Evolutionary conservation across 176 grass and related monocot genomes (phyloP).

Genomic region (Pontederia crassipes): DNA sequence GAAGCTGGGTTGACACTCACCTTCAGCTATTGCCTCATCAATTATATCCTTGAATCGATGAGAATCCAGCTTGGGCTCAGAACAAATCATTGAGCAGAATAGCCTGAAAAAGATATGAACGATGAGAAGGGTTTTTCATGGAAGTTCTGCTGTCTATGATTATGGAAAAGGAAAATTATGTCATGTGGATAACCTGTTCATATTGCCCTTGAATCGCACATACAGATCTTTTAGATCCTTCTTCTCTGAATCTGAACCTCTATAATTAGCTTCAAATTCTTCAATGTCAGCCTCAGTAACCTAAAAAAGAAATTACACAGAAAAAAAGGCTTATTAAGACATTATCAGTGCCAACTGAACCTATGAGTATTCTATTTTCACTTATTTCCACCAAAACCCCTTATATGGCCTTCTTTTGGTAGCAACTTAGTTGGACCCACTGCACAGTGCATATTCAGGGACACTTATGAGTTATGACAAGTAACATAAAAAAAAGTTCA

Average conservation of each 20-base stretch:
- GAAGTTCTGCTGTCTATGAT: not conserved
- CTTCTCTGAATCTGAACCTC: constrained; percentile 91
- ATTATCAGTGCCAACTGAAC: too few relatives aligned
- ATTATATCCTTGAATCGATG: constrained; percentile 94
- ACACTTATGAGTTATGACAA: not conserved
- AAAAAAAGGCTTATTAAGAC: too few relatives aligned
- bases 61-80: constrained; percentile 83
- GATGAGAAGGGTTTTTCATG: not conserved
- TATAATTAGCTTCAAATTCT: constrained; percentile 89
- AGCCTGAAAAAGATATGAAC: constrained; percentile 37
- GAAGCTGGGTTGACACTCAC: constrained; percentile 13
- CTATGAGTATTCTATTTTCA: too few relatives aligned
- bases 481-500: not conserved
- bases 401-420: too few relatives aligned
- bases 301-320: constrained; percentile 16
- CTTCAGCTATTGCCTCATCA: constrained; percentile 86
- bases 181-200: constrained; percentile 50
- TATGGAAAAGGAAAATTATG: too few relatives aligned
- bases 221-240: constrained; percentile 90
- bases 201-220: constrained; percentile 65
- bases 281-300: constrained; percentile 93
- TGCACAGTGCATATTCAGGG: too few relatives aligned
- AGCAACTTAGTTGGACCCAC: too few relatives aligned
- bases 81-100: constrained; percentile 94
- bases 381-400: too few relatives aligned